Percentiles rank a stretch among this genome's conserved stretches.
phyloP scores from a whole-genome alignment of 306 rosid species.

The Comarum palustre region DNA sequence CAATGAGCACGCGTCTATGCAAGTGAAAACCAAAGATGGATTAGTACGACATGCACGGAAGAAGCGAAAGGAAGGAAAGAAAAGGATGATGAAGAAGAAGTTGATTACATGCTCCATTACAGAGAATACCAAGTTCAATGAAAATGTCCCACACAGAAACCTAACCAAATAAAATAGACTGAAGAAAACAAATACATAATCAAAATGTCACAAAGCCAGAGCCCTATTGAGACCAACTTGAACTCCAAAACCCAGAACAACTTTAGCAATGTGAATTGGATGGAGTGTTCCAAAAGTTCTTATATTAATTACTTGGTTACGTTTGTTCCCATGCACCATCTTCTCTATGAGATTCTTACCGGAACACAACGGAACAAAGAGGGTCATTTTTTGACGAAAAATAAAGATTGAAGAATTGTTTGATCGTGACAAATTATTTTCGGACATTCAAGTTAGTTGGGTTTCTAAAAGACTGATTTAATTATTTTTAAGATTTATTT shows the following conservation, averaged over 20 bases:
- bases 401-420: background rate
- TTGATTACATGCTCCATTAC: constrained; percentile 11
- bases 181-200: background rate
- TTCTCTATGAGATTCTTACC: background rate
- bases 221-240: background rate
- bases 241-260: background rate
- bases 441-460: too few species aligned
- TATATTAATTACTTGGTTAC: background rate
- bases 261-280: background rate
- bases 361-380: too few species aligned
- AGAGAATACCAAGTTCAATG: background rate
- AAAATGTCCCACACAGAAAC: background rate
- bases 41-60: background rate
- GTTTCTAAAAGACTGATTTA: too few species aligned
- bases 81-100: background rate
- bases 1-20: constrained; percentile 35
- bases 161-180: background rate
- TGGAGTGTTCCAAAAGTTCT: background rate
- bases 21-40: constrained; percentile 14
- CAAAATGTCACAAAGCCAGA: background rate
- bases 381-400: too few species aligned
- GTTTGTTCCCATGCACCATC: background rate
- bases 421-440: too few species aligned
- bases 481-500: too few species aligned
- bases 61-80: constrained; percentile 1